phyloP scores from a whole-genome alignment of 176 grass and related monocot species.

The Poa pratensis region DNA sequence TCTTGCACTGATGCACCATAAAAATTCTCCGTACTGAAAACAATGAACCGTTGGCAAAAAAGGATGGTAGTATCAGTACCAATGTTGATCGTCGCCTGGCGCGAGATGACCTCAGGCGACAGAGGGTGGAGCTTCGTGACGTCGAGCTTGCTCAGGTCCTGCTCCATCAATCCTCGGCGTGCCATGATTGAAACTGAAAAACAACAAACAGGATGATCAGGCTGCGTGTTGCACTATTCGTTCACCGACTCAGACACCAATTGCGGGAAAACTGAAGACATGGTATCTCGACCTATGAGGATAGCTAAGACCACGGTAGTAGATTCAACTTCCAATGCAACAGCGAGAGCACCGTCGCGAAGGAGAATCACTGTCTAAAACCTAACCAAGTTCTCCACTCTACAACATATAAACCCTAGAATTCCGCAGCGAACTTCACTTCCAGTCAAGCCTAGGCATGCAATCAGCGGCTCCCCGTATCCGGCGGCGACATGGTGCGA shows the following conservation, averaged over 20 bases:
- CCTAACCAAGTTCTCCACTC: background rate
- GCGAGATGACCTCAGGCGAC: slow-evolving; percentile 90
- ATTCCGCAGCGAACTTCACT: background rate
- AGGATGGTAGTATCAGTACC: slow-evolving; percentile 47
- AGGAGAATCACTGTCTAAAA: background rate
- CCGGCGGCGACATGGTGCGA: background rate
- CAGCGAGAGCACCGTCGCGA: background rate
- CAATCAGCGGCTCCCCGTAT: background rate
- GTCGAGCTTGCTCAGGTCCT: slow-evolving; percentile 90
- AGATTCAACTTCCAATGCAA: background rate
- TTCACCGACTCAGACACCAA: background rate
- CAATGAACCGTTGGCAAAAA: background rate
- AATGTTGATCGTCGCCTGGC: slow-evolving; percentile 89
- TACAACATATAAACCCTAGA: background rate
- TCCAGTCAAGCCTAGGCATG: background rate
- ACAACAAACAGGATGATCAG: background rate
- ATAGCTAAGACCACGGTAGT: background rate
- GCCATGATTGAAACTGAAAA: slow-evolving; percentile 30
- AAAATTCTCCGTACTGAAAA: background rate
- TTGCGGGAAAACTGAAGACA: background rate
- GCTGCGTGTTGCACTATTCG: background rate
- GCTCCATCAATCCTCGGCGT: slow-evolving; percentile 87
- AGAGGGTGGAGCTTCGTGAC: slow-evolving; percentile 75
- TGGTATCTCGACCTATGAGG: background rate
- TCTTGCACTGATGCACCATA: background rate